phyloP scores from a whole-genome alignment of 139 green algal species.

The Volvox africanus region DNA sequence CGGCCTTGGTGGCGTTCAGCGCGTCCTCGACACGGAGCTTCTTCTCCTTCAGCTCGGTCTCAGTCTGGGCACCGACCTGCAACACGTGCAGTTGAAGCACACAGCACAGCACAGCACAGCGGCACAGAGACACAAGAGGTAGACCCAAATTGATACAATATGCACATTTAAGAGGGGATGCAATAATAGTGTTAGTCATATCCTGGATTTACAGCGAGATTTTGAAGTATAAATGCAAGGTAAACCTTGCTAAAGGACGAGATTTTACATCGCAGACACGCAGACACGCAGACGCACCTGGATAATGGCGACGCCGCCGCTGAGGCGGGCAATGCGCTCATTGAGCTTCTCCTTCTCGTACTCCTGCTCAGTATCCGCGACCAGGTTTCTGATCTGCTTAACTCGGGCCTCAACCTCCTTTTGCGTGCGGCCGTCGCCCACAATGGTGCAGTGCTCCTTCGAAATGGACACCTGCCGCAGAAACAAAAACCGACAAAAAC shows the following conservation, averaged over 20 bases:
- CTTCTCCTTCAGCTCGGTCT: constrained; percentile 99
- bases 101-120: too few species aligned
- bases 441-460: constrained; percentile 98
- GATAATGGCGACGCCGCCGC: constrained; percentile 98
- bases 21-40: constrained; percentile 99
- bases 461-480: constrained; percentile 84
- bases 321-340: constrained; percentile 97
- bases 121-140: too few species aligned
- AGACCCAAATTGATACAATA: too few species aligned
- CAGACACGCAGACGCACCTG: constrained; percentile 88
- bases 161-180: too few species aligned
- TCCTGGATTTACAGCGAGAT: too few species aligned
- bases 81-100: too few species aligned
- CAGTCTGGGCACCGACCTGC: constrained; percentile 98
- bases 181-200: too few species aligned
- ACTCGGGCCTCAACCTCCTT: constrained; percentile 91
- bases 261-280: too few species aligned
- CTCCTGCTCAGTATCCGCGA: constrained; percentile 87
- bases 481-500: too few species aligned
- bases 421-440: constrained; percentile 91
- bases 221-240: too few species aligned
- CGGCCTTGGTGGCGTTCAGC: constrained; percentile 99
- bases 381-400: constrained; percentile 95
- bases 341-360: constrained; percentile 99
- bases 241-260: too few species aligned